Conservation (phyloP, 2,329 filamentous ascomycete species). For the Seiridium cupressi region DNA sequence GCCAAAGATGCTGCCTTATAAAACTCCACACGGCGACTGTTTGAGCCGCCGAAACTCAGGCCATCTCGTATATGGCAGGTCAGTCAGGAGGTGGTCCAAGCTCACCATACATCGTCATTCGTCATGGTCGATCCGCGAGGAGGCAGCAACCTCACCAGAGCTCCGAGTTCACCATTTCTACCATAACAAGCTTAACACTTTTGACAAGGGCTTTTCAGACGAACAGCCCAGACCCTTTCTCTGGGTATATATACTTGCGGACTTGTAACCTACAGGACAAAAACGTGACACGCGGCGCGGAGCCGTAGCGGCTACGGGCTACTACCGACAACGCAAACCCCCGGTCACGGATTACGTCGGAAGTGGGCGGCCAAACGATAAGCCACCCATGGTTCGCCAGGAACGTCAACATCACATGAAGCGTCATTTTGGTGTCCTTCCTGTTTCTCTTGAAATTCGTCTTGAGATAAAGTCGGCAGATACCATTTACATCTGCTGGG, state of each 20-base stretch:
- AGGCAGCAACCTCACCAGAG: too few relatives aligned
- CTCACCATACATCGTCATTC: neutral
- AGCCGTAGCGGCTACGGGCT: neutral
- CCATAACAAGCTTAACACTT: too few relatives aligned
- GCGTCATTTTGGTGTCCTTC: neutral
- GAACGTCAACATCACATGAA: neutral
- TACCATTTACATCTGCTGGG: neutral
- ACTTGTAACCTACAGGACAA: too few relatives aligned
- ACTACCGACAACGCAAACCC: neutral
- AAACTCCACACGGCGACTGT: neutral
- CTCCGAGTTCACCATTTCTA: too few relatives aligned
- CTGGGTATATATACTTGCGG: too few relatives aligned
- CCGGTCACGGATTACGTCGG: conserved; percentile 2
- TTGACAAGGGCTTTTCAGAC: too few relatives aligned
- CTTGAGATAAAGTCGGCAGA: neutral
- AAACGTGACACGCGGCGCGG: neutral
- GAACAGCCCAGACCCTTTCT: too few relatives aligned
- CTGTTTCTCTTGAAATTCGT: neutral
- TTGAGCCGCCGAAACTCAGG: neutral
- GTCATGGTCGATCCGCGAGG: neutral
- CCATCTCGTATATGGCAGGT: neutral
- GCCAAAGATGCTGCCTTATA: neutral
- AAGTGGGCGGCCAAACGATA: neutral
- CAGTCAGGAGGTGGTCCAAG: neutral
- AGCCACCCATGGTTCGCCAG: neutral